Evolutionary conservation across 2,329 filamentous ascomycete genomes (phyloP).

Genomic region (Phyllosticta paracitricarpa): DNA sequence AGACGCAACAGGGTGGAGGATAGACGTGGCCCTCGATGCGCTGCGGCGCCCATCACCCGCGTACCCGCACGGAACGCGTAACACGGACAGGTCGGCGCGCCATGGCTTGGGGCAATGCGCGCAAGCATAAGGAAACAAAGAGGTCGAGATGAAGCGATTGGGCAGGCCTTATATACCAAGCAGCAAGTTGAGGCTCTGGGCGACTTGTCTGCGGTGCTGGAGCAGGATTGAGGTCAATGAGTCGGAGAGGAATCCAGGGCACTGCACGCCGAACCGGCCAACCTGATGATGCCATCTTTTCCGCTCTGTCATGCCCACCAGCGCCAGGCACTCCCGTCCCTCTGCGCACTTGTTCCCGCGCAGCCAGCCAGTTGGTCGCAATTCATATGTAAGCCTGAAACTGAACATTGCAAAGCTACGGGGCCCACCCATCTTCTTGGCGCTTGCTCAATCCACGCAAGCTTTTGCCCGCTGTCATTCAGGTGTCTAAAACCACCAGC

Average conservation of each 20-base stretch:
- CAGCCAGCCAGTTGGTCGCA: neutral
- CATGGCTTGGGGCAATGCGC: slow-evolving; percentile 6
- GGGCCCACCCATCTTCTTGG: neutral
- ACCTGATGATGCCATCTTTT: neutral
- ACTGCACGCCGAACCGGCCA: neutral
- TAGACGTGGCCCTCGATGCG: slow-evolving; percentile 3
- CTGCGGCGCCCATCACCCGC: slow-evolving; percentile 8
- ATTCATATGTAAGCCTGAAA: neutral
- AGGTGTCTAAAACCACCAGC: neutral
- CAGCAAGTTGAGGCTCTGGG: neutral
- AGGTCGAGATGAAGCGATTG: neutral
- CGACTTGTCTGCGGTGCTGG: neutral
- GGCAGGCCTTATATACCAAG: neutral
- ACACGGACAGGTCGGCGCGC: slow-evolving; percentile 8
- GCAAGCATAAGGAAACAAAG: slow-evolving; percentile 9
- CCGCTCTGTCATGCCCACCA: neutral
- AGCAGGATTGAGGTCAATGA: neutral
- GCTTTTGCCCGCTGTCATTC: neutral
- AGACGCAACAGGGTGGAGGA: neutral
- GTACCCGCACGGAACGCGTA: slow-evolving; percentile 8
- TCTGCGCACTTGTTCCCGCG: too few species aligned
- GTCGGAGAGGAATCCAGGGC: neutral
- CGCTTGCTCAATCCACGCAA: neutral
- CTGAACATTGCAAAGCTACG: neutral
- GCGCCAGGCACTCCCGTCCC: neutral